A percentile compares a stretch with the other conserved stretches of the same genome.
Conservation (phyloP, 2,329 filamentous ascomycete species). For the Leptodontidium sp. region DNA sequence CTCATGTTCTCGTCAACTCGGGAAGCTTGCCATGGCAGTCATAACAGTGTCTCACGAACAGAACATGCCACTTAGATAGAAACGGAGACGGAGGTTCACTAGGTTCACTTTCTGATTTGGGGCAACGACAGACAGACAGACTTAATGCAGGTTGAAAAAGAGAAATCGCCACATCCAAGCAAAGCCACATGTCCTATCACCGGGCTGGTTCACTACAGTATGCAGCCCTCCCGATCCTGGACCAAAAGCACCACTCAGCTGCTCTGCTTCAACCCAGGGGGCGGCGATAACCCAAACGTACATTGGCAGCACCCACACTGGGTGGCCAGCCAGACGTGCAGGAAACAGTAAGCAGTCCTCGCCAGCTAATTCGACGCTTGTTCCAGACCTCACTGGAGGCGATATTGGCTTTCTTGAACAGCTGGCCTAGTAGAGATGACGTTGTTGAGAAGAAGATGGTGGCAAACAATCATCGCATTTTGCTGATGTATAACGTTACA, state of each 20-base stretch:
- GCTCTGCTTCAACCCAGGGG: background rate
- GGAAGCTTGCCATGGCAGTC: no score
- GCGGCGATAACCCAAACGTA: background rate
- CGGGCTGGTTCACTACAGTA: background rate
- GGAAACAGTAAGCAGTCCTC: slow-evolving; percentile 4
- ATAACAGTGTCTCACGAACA: no score
- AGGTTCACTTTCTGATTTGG: background rate
- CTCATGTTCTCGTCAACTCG: no score
- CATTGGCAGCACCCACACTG: background rate
- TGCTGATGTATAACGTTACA: background rate
- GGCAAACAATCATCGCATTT: background rate
- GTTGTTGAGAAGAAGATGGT: no score
- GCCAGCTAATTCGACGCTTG: background rate
- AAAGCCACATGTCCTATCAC: background rate
- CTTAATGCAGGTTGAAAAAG: background rate
- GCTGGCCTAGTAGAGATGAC: background rate
- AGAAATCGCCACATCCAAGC: background rate
- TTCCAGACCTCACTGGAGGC: background rate
- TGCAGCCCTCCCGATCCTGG: slow-evolving; percentile 6
- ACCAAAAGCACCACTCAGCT: slow-evolving; percentile 2
- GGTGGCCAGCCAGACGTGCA: background rate
- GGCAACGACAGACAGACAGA: background rate
- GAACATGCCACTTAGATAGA: no score
- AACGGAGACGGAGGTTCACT: background rate
- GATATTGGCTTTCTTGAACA: background rate